These are phyloP conservation scores for Aspergillus sp. DNA, from an alignment of 2,329 filamentous ascomycete species.

Conservation along the genomic window DNA sequence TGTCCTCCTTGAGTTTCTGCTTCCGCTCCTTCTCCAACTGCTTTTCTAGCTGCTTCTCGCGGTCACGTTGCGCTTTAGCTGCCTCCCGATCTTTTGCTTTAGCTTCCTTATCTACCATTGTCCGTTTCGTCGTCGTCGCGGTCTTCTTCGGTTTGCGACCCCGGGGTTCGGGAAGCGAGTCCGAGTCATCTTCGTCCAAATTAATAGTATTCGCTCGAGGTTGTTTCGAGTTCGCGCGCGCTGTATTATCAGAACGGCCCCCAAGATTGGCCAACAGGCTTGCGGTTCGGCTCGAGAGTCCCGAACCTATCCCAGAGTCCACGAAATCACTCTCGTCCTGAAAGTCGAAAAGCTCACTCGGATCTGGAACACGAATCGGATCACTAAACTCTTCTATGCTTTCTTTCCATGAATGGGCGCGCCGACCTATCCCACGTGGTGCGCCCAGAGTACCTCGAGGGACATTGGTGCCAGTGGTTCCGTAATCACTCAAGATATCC, in stretches of 20 bases:
- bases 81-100: conserved; percentile 60
- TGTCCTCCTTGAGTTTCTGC: conserved; percentile 56
- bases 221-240: conserved; percentile 4
- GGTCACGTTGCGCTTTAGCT: conserved; percentile 53
- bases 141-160: conserved; percentile 42
- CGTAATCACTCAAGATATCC: conserved; percentile 38
- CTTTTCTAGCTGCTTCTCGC: conserved; percentile 63
- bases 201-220: conserved; percentile 4
- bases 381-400: conserved; percentile 42
- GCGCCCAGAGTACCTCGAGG: not conserved
- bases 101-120: conserved; percentile 43
- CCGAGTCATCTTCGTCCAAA: conserved; percentile 22
- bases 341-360: conserved; percentile 30
- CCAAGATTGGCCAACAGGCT: conserved; percentile 43
- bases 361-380: conserved; percentile 30
- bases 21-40: conserved; percentile 60
- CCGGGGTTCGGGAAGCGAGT: conserved; percentile 51
- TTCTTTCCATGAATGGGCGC: conserved; percentile 16
- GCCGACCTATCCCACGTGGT: not conserved
- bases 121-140: conserved; percentile 28
- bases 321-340: conserved; percentile 3
- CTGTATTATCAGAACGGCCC: conserved; percentile 15
- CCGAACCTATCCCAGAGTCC: conserved; percentile 22
- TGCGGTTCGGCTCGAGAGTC: conserved; percentile 48
- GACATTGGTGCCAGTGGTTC: conserved; percentile 11